Conservation (phyloP, 257 asterid genomes). For the Ophiorrhiza pumila region DNA sequence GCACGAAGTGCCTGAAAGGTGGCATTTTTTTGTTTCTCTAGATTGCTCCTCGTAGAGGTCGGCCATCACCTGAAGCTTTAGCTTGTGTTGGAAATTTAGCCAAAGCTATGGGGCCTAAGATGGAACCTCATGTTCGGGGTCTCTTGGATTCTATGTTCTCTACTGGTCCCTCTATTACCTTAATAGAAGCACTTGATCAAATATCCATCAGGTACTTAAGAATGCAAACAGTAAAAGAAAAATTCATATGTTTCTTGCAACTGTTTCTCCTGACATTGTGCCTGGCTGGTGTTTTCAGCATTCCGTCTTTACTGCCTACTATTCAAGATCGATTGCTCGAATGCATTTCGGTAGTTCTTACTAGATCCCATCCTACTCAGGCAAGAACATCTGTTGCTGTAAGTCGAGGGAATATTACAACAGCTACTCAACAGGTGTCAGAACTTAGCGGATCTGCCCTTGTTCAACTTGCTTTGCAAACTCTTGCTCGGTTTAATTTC, state of each 20-base stretch:
- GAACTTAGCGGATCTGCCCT: slow-evolving; percentile 84
- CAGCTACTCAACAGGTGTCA: slow-evolving; percentile 60
- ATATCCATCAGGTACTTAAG: slow-evolving; percentile 64
- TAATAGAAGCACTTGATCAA: slow-evolving; percentile 86
- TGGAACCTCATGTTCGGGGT: slow-evolving; percentile 84
- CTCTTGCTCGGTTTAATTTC: slow-evolving; percentile 86
- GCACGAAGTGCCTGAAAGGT: slow-evolving; percentile 2
- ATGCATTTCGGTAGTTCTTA: slow-evolving; percentile 82
- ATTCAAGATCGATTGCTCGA: slow-evolving; percentile 86
- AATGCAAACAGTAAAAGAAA: slow-evolving; percentile 17
- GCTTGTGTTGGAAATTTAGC: slow-evolving; percentile 99
- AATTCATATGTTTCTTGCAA: slow-evolving; percentile 10
- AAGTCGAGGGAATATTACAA: slow-evolving; percentile 56
- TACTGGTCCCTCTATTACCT: slow-evolving; percentile 71
- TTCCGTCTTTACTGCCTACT: slow-evolving; percentile 83
- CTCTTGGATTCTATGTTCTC: slow-evolving; percentile 98
- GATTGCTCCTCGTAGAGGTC: slow-evolving; percentile 99
- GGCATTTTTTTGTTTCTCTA: slow-evolving; percentile 31
- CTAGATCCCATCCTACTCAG: slow-evolving; percentile 67
- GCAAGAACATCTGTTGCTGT: slow-evolving; percentile 56
- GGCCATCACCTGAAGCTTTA: slow-evolving; percentile 92
- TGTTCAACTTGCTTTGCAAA: slow-evolving; percentile 91
- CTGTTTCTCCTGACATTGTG: slow-evolving; percentile 23
- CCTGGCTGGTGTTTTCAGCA: slow-evolving; percentile 48
- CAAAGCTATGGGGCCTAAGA: slow-evolving; percentile 87